Base-by-base conservation (phyloP, 1,139 yeast species). In the Pneumocystis sp. region DNA sequence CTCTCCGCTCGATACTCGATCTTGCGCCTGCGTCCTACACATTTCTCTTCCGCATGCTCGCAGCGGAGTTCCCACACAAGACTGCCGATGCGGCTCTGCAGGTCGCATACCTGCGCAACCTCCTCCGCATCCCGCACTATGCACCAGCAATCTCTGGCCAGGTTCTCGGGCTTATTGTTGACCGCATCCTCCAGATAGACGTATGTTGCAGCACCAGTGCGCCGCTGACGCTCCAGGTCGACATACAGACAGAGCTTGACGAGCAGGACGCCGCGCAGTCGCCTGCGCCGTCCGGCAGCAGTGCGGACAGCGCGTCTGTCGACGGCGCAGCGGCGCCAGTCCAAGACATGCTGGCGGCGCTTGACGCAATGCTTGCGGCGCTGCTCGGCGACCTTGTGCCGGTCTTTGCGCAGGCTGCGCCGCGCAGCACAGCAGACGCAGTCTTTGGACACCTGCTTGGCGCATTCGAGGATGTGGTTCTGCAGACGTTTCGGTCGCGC, bases 401-500 rank as follows among this genome's bases (percentile, higher is more conserved):
- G 4, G 63, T 56, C 37, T 5, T 61, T 59, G n/a, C n/a, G n/a
- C n/a, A n/a, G n/a, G n/a, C n/a, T n/a, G n/a, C n/a, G n/a, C n/a
- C n/a, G n/a, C n/a, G n/a, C n/a, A n/a, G n/a, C n/a, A n/a, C n/a
- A 12, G 63, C 65, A n/a, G 64, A 63, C 29, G 31, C 45, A 12
- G 62, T 63, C 8, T 67, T 67, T 60, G 65, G 64, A 31, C 56
- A 64, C 39, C 64, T 67, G 19, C 61, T 67, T 15, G 56, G 31
- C n/a, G 64, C 68, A 6, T 67, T 67, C 39, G 68, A 64, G 39
- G 61, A 45, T 7, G 67, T 68, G 19, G 64, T 93, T 61, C 78
- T 93, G 66, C 96, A 97, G 19, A 93, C 99, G 0, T 96, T 91
- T 75, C 87, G 89, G 74, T 91, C 97, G 12, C 85, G 89, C 71